These are phyloP conservation scores for Capsicum pubescens DNA, from an alignment of 257 asterid genomes.

Conservation along the genomic window DNA sequence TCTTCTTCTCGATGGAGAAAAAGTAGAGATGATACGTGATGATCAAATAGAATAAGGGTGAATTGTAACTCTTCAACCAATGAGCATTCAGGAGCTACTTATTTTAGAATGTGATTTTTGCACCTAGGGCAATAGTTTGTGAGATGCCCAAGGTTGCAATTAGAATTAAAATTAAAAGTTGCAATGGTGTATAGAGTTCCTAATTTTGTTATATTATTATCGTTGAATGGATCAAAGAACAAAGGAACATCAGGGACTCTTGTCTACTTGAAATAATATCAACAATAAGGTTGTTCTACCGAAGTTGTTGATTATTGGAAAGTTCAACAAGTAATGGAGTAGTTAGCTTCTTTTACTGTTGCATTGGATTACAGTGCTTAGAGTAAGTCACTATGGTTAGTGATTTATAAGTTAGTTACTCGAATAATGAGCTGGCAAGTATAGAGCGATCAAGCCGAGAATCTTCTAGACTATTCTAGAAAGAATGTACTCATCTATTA, in stretches of 20 bases:
- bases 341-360: no score
- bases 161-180: constrained; percentile 6
- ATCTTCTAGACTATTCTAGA: no score
- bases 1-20: background rate
- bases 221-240: background rate
- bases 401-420: no score
- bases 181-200: constrained; percentile 32
- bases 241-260: background rate
- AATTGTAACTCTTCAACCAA: constrained; percentile 32
- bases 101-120: constrained; percentile 25
- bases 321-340: no score
- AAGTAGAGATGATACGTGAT: background rate
- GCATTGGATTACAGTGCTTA: no score
- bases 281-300: no score
- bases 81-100: constrained; percentile 19
- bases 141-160: constrained; percentile 31
- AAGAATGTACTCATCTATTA: no score
- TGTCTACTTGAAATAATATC: background rate
- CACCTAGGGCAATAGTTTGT: constrained; percentile 17
- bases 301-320: no score
- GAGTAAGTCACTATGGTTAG: no score
- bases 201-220: constrained; percentile 18
- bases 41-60: background rate
- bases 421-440: no score
- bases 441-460: no score